Conservation (phyloP, 2,329 filamentous ascomycete species). For the Colletotrichum sidae region DNA sequence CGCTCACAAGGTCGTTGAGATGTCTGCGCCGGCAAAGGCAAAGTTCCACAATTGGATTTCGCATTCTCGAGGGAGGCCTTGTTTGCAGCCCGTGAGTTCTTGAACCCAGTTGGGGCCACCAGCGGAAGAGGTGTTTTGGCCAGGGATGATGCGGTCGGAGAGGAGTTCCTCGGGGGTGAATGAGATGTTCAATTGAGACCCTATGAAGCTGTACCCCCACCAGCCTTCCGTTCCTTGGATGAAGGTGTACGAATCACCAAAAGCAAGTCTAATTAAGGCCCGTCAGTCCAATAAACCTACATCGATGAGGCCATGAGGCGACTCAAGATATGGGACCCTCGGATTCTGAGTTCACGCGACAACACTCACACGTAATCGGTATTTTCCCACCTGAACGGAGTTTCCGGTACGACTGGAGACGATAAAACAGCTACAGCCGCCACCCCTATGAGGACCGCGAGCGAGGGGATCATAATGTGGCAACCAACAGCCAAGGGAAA, state of each 20-base stretch:
- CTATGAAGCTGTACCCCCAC: conserved; percentile 65
- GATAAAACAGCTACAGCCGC: not conserved
- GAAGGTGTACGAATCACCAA: conserved; percentile 64
- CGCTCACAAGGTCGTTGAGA: conserved; percentile 25
- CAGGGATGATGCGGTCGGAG: conserved; percentile 56
- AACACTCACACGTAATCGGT: conserved; percentile 41
- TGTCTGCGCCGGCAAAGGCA: conserved; percentile 65
- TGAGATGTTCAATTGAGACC: conserved; percentile 59
- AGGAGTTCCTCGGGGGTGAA: conserved; percentile 58
- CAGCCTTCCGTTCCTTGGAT: conserved; percentile 64
- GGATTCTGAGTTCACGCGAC: no score
- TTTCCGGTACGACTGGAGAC: not conserved
- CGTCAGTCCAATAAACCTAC: not conserved
- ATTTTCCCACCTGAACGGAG: conserved; percentile 38
- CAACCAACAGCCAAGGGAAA: not conserved
- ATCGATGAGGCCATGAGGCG: not conserved
- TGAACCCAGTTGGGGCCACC: conserved; percentile 68
- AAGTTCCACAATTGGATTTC: conserved; percentile 65
- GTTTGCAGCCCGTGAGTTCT: conserved; percentile 60
- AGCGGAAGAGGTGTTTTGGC: conserved; percentile 62
- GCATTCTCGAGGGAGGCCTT: conserved; percentile 57
- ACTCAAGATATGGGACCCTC: not conserved
- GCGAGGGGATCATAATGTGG: not conserved
- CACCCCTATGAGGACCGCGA: not conserved
- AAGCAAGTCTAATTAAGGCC: conserved; percentile 50